Evolutionary conservation across 2,329 filamentous ascomycete genomes (phyloP).

Genomic region (Davidsoniella virescens): DNA sequence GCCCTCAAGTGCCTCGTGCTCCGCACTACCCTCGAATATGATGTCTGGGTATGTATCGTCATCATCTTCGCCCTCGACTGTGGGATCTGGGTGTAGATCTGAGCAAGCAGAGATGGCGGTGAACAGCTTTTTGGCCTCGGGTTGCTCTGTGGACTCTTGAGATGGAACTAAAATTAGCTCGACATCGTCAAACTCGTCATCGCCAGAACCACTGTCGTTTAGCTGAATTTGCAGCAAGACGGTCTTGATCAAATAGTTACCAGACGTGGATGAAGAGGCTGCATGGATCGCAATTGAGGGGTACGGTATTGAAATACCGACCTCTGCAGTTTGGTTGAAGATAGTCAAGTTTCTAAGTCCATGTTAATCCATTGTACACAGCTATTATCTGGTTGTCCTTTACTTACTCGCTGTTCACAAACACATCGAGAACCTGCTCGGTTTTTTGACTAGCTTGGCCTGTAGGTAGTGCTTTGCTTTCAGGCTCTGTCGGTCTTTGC

Average conservation of each 20-base stretch:
- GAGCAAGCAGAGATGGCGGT: conserved; percentile 58
- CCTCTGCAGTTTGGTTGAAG: conserved; percentile 40
- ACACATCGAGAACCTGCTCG: conserved; percentile 37
- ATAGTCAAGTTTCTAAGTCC: conserved; percentile 35
- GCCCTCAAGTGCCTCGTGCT: conserved; percentile 38
- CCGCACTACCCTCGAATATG: conserved; percentile 35
- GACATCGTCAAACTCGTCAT: conserved; percentile 47
- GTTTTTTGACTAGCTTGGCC: conserved; percentile 22
- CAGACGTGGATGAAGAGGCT: conserved; percentile 34
- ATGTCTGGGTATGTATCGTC: conserved; percentile 29
- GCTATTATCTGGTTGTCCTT: not conserved
- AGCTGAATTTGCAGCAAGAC: conserved; percentile 56
- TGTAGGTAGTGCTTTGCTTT: conserved; percentile 19
- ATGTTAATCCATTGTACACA: not conserved
- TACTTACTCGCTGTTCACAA: conserved; percentile 41
- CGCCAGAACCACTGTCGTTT: conserved; percentile 34
- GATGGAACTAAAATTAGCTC: conserved; percentile 50
- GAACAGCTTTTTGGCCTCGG: conserved; percentile 35
- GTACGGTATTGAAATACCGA: conserved; percentile 55
- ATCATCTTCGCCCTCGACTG: conserved; percentile 39
- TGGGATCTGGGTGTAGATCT: conserved; percentile 57
- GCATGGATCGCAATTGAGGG: conserved; percentile 61
- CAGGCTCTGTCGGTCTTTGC: conserved; percentile 21
- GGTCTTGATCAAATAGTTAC: conserved; percentile 25
- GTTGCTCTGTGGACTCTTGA: conserved; percentile 17